Percentiles rank a stretch among this genome's conserved stretches.
phyloP scores from a whole-genome alignment of 768 basidiomycete species.

The Trametes sanguinea region DNA sequence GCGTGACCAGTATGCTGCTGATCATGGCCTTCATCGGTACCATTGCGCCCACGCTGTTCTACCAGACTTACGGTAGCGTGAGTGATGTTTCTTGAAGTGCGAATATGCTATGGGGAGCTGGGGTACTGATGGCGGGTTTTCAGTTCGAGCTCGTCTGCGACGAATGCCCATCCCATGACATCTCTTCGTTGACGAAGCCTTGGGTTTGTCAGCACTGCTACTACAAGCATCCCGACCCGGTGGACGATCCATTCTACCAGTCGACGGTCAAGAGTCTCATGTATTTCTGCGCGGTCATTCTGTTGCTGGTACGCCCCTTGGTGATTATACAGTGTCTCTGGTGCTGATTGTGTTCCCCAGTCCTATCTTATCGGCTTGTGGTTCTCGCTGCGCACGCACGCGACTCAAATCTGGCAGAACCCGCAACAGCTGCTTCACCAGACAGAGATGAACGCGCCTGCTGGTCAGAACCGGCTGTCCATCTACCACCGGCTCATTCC shows the following conservation, averaged over 20 bases:
- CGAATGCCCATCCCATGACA: slow-evolving; percentile 60
- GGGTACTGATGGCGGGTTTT: background rate
- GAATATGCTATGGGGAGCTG: background rate
- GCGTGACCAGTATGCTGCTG: slow-evolving; percentile 98
- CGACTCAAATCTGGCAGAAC: slow-evolving; percentile 99
- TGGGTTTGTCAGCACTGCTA: slow-evolving; percentile 94
- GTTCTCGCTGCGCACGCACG: slow-evolving; percentile 98
- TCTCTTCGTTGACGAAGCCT: slow-evolving; percentile 38
- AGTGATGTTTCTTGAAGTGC: slow-evolving; percentile 36
- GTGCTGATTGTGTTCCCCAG: slow-evolving; percentile 40
- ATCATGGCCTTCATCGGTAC: slow-evolving; percentile 99
- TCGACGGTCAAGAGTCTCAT: slow-evolving; percentile 92
- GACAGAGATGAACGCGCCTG: slow-evolving; percentile 54
- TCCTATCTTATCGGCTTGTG: slow-evolving; percentile 96
- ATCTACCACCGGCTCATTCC: slow-evolving; percentile 62
- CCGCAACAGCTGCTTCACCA: slow-evolving; percentile 80
- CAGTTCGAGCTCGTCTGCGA: slow-evolving; percentile 88
- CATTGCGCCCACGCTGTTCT: slow-evolving; percentile 93
- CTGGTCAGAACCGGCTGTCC: slow-evolving; percentile 51
- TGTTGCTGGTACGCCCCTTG: slow-evolving; percentile 65
- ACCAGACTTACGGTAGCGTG: slow-evolving; percentile 97
- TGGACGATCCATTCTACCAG: slow-evolving; percentile 94
- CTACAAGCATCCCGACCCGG: slow-evolving; percentile 93
- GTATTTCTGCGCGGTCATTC: slow-evolving; percentile 91
- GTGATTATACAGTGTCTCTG: background rate